Evolutionary conservation across 2,329 filamentous ascomycete species (phyloP), one percentile per base, ranked within the genome.

Genomic region (Ascochyta clinopodiicola): DNA sequence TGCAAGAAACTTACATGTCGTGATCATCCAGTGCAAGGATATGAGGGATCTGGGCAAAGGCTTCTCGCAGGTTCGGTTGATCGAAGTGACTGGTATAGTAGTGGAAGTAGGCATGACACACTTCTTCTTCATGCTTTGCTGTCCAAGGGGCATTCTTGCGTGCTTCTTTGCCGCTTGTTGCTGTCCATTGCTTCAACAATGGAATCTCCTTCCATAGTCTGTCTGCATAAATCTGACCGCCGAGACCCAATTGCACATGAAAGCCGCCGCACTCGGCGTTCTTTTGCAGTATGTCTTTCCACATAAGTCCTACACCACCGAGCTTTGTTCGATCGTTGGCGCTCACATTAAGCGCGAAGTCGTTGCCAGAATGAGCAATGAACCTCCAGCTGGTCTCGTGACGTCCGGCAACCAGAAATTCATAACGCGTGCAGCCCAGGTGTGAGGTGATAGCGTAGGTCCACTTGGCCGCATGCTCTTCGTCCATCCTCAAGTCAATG

Each of bases 1-100:
- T 3, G 9, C 21, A n/a, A 6, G 12, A 38, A 44, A 86, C 92
- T 87, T 81, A 96, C 92, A 99, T 97, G 66, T 99, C 95, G 75
- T 98, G 95, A 69, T 98, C 95, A 70, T 99, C 93, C 48, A 99
- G 87, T 72, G 96, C 92, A 67, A 96, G 83, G 48, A 99, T 81
- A 71, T 97, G 93, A 36, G 95, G 95, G 59, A 99, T 97, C 78
- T 99, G 95, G 21, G 95, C 95, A 80, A 96, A 99, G 0, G 94
- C 93, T 76, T 99, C 95, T 57, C 95, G 83, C 63, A 99, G 77
- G 75, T 96, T 94, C 6, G 94, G 93, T 76, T 99, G 95, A 72
- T 99, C 95, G 73, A 99, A 98, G 75, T 98, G 94, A 65, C 92
- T 96, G 1, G 93, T 96, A 74, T 99, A 99, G 76, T 96, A 99